Evolutionary conservation across 768 basidiomycete species (phyloP), one percentile per base, ranked within the genome.

Genomic region (Naematelia aurantialba): DNA sequence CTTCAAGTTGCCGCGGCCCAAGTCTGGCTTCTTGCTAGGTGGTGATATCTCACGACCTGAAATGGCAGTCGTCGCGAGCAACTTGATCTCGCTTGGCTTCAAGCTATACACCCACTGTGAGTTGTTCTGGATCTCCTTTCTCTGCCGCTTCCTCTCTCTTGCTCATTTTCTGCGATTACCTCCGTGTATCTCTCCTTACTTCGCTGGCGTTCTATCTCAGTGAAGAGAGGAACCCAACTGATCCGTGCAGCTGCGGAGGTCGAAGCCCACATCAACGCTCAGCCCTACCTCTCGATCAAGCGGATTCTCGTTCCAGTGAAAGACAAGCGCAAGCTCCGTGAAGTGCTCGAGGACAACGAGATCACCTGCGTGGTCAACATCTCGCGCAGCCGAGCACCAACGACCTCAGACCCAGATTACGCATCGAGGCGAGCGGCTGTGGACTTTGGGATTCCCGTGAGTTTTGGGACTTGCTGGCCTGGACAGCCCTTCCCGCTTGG

Each of bases 321-420:
- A 63, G 96, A 99, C 79, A 98, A 99, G 82, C 83, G 96, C 49
- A 91, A 89, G 77, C 81, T 98, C 14, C 87, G 90, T 31, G 87
- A 91, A 75, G 94, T 94, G 12, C 93, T 79, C 25, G 77, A 78
- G 76, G 89, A 94, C 77, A 88, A 87, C 76, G 89, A 97, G 65
- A 94, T 99, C 67, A 88, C 91, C 71, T 87, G 85, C 48, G 96
- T 99, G 45, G 85, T 98, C 79, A 97, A 98, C 79, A 82, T 99
- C 52, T 87, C 94, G 11, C 85, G 86, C 69, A 79, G 83, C 55
- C 86, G 91, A 4, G 93, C 87, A 30, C 80, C 79, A 44, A 84
- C 85, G 67, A 84, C 86, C 12, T 81, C 85, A 12, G 96, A 98
- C 73, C 90, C 97, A 74, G 92, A 98, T 69, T 99, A 99, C 70